A percentile compares a stretch with the other conserved stretches of the same genome.
These are phyloP conservation scores for Wickerhamiella qilinensis DNA, from an alignment of 805 yeast genomes.

Conservation along the genomic window DNA sequence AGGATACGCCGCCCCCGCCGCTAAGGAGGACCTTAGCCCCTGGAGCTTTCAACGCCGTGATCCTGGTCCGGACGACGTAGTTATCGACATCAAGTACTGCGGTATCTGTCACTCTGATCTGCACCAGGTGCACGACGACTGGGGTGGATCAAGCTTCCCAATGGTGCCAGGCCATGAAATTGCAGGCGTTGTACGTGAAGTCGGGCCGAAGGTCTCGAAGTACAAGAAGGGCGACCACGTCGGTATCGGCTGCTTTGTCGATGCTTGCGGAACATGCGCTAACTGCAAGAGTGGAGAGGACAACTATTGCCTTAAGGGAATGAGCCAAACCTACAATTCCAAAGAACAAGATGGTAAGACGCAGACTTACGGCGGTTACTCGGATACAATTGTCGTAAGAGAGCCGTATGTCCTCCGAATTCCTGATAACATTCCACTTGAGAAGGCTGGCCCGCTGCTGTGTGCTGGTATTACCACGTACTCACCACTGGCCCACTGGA, in stretches of 20 bases:
- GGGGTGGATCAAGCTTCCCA: conserved; percentile 28
- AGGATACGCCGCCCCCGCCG: conserved; percentile 1
- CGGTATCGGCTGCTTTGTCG: conserved; percentile 62
- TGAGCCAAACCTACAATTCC: conserved; percentile 37
- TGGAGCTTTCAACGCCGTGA: conserved; percentile 10
- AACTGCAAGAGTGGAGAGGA: conserved; percentile 43
- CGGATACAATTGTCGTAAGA: conserved; percentile 25
- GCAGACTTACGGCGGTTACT: conserved; percentile 39
- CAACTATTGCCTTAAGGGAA: conserved; percentile 33
- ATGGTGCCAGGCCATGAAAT: conserved; percentile 36
- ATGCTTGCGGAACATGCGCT: conserved; percentile 44
- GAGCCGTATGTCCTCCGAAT: conserved; percentile 50
- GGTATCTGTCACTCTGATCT: conserved; percentile 43
- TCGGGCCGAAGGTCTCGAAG: conserved; percentile 39
- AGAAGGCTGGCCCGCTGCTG: conserved; percentile 51
- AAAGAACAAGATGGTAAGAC: conserved; percentile 37
- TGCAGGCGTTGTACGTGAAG: conserved; percentile 22
- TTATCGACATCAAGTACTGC: conserved; percentile 13
- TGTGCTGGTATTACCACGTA: conserved; percentile 67
- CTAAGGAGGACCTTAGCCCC: conserved; percentile 1
- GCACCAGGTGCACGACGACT: conserved; percentile 35
- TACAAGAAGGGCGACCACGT: conserved; percentile 56
- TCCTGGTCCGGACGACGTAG: conserved; percentile 19
- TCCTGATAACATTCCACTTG: conserved; percentile 37
- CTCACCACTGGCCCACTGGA: conserved; percentile 41